Base-by-base conservation (phyloP, 441 rosid species). In the Omphalea diandra region DNA sequence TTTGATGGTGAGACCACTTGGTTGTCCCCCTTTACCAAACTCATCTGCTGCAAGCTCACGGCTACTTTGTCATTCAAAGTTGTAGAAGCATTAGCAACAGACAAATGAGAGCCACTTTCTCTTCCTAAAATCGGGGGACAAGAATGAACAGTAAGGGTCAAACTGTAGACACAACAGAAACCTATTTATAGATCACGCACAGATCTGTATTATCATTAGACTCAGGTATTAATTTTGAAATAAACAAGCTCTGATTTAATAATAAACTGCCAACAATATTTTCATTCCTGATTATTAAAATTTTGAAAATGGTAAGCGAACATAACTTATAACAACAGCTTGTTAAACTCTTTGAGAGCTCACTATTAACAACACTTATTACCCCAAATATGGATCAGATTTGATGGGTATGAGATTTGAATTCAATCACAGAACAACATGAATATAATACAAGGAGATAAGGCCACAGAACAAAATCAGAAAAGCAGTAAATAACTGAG, bases 41-140 rank as follows among this genome's bases (percentile, higher is more conserved):
- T 76, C 58, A 78, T 72, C 67, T 77, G 71, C 78, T 74, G 79
- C 64, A 83, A 73, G 69, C 70, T 73, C 67, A 59, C 71, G 38
- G 79, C 27, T 64, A 78, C 68, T 50, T 61, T 78, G 67, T 68
- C 65, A 33, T 65, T 52, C 43, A 70, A 70, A 63, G 79, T 43
- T 53, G 63, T 71, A 74, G 76, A 55, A 41, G 38, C 56, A 67
- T 46, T 75, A 75, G 69, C 68, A 67, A 62, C 60, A 75, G 73
- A 29, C 2, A 57, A 20, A 43, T 66, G 32, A 53, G 64, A 47
- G 58, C 43, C 57, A 38, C 67, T 67, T 24, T 53, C 78, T 64
- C 29, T 64, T 75, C 67, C 81, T 60, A 69, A 64, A 54, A 66
- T 64, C 58, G 47, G 53, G 18, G 46, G 44, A 66, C 27, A 47